These are phyloP conservation scores for Dictyostelium firmibasis DNA, from an alignment of 78 protist genomes.

Conservation along the genomic window DNA sequence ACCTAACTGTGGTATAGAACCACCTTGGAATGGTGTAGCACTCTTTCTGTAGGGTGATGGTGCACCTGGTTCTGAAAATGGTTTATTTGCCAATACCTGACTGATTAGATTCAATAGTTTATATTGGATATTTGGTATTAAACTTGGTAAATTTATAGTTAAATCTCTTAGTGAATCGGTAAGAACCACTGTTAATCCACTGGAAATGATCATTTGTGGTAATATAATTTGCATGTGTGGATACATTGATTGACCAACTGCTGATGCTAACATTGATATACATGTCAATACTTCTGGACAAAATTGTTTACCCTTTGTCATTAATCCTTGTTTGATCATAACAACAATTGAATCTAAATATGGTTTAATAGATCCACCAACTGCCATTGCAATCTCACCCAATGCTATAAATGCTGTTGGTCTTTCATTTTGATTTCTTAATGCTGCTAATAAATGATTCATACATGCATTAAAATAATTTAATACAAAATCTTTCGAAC, in stretches of 20 bases:
- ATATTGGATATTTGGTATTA: constrained; percentile 75
- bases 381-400: constrained; percentile 80
- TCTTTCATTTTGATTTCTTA: constrained; percentile 60
- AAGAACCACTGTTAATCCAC: constrained; percentile 46
- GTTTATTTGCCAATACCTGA: constrained; percentile 35
- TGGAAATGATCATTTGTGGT: constrained; percentile 51
- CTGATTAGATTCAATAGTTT: constrained; percentile 28
- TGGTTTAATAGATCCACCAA: constrained; percentile 48
- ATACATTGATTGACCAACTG: constrained; percentile 50
- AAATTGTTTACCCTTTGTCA: constrained; percentile 57
- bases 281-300: constrained; percentile 84
- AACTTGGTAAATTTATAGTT: constrained; percentile 50
- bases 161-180: constrained; percentile 53
- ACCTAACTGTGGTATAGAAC: neutral
- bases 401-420: constrained; percentile 52
- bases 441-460: constrained; percentile 49
- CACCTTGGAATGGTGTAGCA: constrained; percentile 57
- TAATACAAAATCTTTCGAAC: constrained; percentile 57
- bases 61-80: constrained; percentile 47
- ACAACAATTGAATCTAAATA: constrained; percentile 56
- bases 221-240: constrained; percentile 29
- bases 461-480: constrained; percentile 64
- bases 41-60: constrained; percentile 43
- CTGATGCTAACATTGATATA: constrained; percentile 73
- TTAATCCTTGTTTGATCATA: constrained; percentile 11